Evolutionary conservation across 805 yeast species (phyloP).

Genomic region (Jamesozyma spencerorum): DNA sequence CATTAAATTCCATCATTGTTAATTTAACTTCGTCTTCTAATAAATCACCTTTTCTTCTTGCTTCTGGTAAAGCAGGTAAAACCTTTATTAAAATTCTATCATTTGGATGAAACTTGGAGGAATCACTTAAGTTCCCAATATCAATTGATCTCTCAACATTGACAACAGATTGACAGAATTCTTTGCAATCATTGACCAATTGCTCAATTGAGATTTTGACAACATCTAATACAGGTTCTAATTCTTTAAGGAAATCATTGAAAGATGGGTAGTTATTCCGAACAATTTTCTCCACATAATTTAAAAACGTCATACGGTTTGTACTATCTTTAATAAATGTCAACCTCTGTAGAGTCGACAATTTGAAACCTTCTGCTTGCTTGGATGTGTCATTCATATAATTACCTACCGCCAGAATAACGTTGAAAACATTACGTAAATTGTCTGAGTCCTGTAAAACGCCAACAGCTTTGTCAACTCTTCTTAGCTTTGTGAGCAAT

Average conservation of each 20-base stretch:
- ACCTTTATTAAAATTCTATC: slow-evolving; percentile 62
- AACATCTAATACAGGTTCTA: slow-evolving; percentile 44
- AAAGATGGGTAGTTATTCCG: slow-evolving; percentile 75
- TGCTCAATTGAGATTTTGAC: slow-evolving; percentile 78
- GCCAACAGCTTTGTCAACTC: slow-evolving; percentile 65
- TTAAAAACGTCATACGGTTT: slow-evolving; percentile 80
- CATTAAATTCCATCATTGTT: slow-evolving; percentile 56
- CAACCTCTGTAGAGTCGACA: slow-evolving; percentile 81
- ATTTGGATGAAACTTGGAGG: slow-evolving; percentile 68
- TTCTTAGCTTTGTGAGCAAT: slow-evolving; percentile 53
- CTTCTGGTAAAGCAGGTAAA: slow-evolving; percentile 60
- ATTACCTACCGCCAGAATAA: slow-evolving; percentile 87
- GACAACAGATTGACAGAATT: slow-evolving; percentile 48
- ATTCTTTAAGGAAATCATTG: slow-evolving; percentile 68
- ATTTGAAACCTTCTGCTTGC: slow-evolving; percentile 86
- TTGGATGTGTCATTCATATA: slow-evolving; percentile 91
- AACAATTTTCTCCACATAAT: slow-evolving; percentile 85
- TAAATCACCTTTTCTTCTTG: slow-evolving; percentile 58
- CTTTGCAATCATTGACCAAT: slow-evolving; percentile 60
- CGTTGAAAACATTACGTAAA: slow-evolving; percentile 64
- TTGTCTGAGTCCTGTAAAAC: slow-evolving; percentile 57
- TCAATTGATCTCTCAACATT: slow-evolving; percentile 68
- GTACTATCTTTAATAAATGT: slow-evolving; percentile 84
- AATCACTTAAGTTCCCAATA: slow-evolving; percentile 78
- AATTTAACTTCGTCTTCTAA: slow-evolving; percentile 54